phyloP scores from a whole-genome alignment of 768 basidiomycete species.

The Scleroderma citrinum region DNA sequence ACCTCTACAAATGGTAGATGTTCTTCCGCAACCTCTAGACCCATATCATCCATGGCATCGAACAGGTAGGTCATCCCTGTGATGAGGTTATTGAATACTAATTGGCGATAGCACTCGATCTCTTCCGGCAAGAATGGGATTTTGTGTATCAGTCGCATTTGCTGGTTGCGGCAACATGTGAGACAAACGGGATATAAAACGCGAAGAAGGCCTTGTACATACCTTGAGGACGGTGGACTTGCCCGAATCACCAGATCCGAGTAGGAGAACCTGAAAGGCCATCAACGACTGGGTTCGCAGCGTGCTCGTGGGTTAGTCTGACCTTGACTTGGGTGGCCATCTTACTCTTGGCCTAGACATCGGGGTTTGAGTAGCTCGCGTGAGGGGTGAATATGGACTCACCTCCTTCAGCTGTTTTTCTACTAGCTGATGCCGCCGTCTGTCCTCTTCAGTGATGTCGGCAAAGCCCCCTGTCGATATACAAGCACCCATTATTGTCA shows the following conservation, averaged over 20 bases:
- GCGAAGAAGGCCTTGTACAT: too few relatives aligned
- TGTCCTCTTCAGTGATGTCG: constrained; percentile 68
- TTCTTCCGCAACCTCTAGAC: constrained; percentile 60
- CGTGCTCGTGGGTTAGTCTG: neutral
- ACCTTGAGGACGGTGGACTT: constrained; percentile 92
- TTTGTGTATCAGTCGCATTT: constrained; percentile 95
- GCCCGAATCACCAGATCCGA: constrained; percentile 91
- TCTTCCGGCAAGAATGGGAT: constrained; percentile 79
- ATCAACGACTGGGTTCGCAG: neutral
- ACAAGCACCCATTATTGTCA: constrained; percentile 64
- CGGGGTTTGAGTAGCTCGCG: neutral
- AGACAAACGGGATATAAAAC: neutral
- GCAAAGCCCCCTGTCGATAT: constrained; percentile 52
- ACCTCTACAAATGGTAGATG: constrained; percentile 55
- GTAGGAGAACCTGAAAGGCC: constrained; percentile 61
- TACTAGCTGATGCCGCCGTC: constrained; percentile 55
- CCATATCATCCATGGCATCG: constrained; percentile 88
- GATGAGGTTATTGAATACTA: constrained; percentile 89
- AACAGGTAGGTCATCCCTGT: constrained; percentile 78
- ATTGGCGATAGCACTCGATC: constrained; percentile 83
- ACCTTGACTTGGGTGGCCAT: constrained; percentile 76
- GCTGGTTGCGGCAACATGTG: constrained; percentile 37
- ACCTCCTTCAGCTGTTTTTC: constrained; percentile 80
- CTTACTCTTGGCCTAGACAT: constrained; percentile 69
- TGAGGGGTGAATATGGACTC: constrained; percentile 13